Base-by-base conservation (phyloP, 768 basidiomycete genomes). In the Macrolepiota fuliginosa region DNA sequence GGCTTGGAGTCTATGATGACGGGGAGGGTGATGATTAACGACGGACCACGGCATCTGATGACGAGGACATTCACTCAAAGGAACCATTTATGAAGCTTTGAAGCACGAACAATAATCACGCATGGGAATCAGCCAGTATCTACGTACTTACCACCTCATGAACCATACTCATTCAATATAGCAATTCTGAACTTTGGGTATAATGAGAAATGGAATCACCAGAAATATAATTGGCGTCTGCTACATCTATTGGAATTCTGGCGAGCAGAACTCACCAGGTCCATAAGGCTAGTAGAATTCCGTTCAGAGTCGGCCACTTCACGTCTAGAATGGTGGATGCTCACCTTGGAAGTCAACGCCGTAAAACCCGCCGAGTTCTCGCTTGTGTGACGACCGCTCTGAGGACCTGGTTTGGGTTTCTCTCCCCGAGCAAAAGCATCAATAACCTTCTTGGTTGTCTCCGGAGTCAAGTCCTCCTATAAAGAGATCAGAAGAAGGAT, bases 321-420 rank as follows among this genome's bases (percentile, higher is more conserved):
- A 39, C 45, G 13, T 12, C 50, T n/a, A 32, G 19, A 39, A 24
- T 39, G 58, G 50, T 55, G 10, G 51, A 5, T 12, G 65, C 77
- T 46, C 62, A 91, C 93, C 83, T 93, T 90, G 51, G 81, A 79
- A 19, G 87, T 83, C 36, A 95, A 79, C 40, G 91, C 77, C 25
- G 96, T 97, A 62, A 96, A 77, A 42, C 93, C 94, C 13, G 92
- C 93, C 11, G 94, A 92, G 77, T 97, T 97, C 77, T 98, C 96
- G 64, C 90, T 93, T 0, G 94, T 96, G 49, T 81, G 81, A 62
- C 96, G 83, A 35, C 90, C 86, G 62, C 88, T 89, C 71, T 97
- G 96, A 52, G 96, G 96, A 17, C 96, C 97, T n/a, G 94, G 85
- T 73, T 92, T 93, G 57, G 93, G 94, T 73, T 90, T 92, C 73